Base-by-base conservation (phyloP, 768 basidiomycete species). In the Cystofilobasidium capitatum region DNA sequence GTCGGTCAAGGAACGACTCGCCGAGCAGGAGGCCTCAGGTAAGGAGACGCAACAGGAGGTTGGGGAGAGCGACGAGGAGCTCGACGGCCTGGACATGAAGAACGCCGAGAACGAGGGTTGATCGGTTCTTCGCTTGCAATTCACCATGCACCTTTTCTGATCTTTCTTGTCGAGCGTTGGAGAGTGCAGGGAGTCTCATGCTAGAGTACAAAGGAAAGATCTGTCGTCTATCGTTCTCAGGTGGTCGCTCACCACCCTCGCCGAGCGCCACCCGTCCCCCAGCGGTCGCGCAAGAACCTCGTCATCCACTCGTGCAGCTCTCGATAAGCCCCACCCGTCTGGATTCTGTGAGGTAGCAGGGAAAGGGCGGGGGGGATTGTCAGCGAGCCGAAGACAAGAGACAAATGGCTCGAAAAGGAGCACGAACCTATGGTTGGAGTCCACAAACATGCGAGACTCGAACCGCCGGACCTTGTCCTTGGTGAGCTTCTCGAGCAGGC, bases 381-480 rank as follows among this genome's bases (percentile, higher is more conserved):
- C 47, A 49, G 47, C 22, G 47, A 14, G 26, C 8, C 22, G 33
- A 20, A 9, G 8, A 31, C 35, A n/a, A 8, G 29, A 29, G 22
- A 49, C 47, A 29, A 49, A 8, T 49, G 9, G 16, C 16, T 49
- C 5, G 9, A 58, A 6, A 58, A 22, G 29, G 40, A 31, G 17
- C 14, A 35, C 35, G 57, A 29, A 57, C 51, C 33, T 20, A 45
- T 47, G 57, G 17, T 55, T 57, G 31, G 89, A 91, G 78, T 99
- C 96, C 29, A 91, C 91, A 78, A 97, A 99, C 89, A 97, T 90
- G 74, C 93, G 83, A 78, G 97, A 96, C 73, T 87, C 74, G 75
- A 77, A 81, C 8, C 74, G 82, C 73, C 86, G 88, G 54, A 97
- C 83, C 65, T 85, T 80, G 31, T 81, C 85, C 72, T 80, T 79